Conservation (phyloP, 1,284 basidiomycete genomes). For the Sporisorium iseilematis-ciliati region DNA sequence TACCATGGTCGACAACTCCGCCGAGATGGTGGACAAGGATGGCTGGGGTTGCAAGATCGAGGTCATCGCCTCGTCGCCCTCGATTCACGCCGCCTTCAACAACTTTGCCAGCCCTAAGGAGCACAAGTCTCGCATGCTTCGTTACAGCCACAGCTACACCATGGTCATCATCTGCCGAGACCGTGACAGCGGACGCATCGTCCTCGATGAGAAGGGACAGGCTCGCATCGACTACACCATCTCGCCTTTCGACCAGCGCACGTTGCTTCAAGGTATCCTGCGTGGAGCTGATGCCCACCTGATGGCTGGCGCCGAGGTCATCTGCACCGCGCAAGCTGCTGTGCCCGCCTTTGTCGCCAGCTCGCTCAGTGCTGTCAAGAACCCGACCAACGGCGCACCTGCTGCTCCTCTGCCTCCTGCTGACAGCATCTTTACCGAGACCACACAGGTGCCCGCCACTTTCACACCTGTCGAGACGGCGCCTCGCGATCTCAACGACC, state of each 20-base stretch:
- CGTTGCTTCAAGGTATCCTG: conserved; percentile 70
- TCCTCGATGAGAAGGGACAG: conserved; percentile 69
- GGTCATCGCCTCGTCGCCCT: conserved; percentile 71
- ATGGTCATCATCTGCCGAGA: conserved; percentile 68
- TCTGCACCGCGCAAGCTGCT: conserved; percentile 69
- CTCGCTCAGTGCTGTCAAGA: conserved; percentile 12
- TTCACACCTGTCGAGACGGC: conserved; percentile 53
- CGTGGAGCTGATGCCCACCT: conserved; percentile 70
- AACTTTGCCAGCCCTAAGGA: conserved; percentile 68
- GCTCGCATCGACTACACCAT: conserved; percentile 70
- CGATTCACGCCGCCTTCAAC: conserved; percentile 66
- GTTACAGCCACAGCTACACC: conserved; percentile 66
- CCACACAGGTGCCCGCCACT: conserved; percentile 56
- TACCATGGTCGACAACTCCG: conserved; percentile 70
- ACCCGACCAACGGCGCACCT: conserved; percentile 17
- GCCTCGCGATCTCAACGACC: conserved; percentile 60
- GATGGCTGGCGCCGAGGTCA: conserved; percentile 71
- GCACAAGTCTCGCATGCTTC: conserved; percentile 70
- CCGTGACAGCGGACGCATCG: conserved; percentile 68
- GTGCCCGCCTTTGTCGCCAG: conserved; percentile 52
- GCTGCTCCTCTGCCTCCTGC: conserved; percentile 16
- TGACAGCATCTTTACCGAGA: conserved; percentile 53
- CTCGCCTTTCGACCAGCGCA: conserved; percentile 69
- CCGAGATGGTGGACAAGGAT: conserved; percentile 60
- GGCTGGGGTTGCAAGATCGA: conserved; percentile 72